Conservation (phyloP, 2,329 filamentous ascomycete genomes). For the Apiospora rasikravindrae region DNA sequence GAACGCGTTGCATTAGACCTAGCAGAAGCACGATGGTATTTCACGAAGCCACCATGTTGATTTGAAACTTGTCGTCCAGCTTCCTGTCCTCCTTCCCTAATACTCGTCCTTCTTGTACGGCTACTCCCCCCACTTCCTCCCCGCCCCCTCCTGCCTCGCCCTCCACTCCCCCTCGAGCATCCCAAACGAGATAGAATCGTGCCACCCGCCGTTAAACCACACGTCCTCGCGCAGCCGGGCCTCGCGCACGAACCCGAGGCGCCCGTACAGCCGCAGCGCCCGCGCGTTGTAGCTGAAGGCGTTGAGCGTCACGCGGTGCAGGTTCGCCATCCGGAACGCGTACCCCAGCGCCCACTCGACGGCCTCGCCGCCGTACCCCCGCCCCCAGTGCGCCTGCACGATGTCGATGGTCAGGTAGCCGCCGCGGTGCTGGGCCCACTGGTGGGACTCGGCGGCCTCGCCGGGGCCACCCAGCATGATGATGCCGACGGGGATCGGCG, state of each 20-base stretch:
- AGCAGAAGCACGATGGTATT: no score
- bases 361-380: conserved; percentile 45
- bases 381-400: conserved; percentile 33
- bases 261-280: conserved; percentile 39
- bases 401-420: conserved; percentile 44
- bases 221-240: conserved; percentile 39
- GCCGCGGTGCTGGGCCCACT: conserved; percentile 46
- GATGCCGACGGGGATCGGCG: conserved; percentile 38
- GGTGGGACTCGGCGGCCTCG: conserved; percentile 20
- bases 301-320: conserved; percentile 43
- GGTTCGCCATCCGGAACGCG: conserved; percentile 40
- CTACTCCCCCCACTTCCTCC: conserved; percentile 22
- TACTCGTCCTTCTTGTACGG: no score
- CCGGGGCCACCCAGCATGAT: conserved; percentile 34
- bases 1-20: no score
- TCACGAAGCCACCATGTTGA: no score
- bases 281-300: conserved; percentile 40
- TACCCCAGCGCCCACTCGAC: conserved; percentile 43
- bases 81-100: background rate
- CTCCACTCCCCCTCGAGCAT: conserved; percentile 44
- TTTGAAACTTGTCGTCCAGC: no score
- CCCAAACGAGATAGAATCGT: conserved; percentile 39
- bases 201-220: conserved; percentile 43
- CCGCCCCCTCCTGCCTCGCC: conserved; percentile 26
- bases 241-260: conserved; percentile 42